Conservation (phyloP, 306 rosid species). For the Abrus precatorius region DNA sequence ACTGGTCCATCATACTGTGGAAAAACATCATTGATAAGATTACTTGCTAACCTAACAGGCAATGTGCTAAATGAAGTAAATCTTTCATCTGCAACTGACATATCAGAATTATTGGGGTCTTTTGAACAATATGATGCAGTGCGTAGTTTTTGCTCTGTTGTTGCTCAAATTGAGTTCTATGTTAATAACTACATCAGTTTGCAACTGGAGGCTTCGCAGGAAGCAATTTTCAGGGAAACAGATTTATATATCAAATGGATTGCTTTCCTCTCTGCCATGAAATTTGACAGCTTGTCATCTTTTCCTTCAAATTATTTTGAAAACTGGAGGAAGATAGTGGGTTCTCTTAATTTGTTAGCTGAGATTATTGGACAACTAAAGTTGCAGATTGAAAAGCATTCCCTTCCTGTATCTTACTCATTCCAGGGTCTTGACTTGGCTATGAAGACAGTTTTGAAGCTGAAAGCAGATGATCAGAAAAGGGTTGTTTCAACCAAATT, state of each 20-base stretch:
- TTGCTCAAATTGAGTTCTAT: constrained; percentile 65
- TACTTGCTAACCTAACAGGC: constrained; percentile 88
- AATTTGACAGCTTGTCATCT: constrained; percentile 54
- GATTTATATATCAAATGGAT: constrained; percentile 67
- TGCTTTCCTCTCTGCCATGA: constrained; percentile 54
- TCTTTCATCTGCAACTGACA: constrained; percentile 95
- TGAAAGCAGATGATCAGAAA: constrained; percentile 64
- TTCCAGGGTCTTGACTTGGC: constrained; percentile 64
- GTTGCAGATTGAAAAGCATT: constrained; percentile 49
- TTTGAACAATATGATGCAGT: constrained; percentile 89
- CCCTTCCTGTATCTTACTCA: constrained; percentile 54
- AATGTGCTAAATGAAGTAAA: constrained; percentile 82
- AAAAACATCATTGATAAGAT: constrained; percentile 84
- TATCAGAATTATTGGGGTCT: constrained; percentile 92
- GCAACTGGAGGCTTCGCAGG: constrained; percentile 56
- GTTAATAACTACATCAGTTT: constrained; percentile 66
- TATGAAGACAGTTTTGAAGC: constrained; percentile 62
- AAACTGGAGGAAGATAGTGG: constrained; percentile 58
- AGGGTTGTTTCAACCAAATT: constrained; percentile 71
- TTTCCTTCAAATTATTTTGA: constrained; percentile 53
- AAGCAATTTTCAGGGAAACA: constrained; percentile 47
- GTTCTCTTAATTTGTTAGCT: constrained; percentile 61
- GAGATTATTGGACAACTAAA: constrained; percentile 70
- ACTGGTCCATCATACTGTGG: constrained; percentile 90
- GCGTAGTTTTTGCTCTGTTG: constrained; percentile 66